These are phyloP conservation scores for Serendipita sp. DNA, from an alignment of 768 basidiomycete genomes.

Conservation along the genomic window DNA sequence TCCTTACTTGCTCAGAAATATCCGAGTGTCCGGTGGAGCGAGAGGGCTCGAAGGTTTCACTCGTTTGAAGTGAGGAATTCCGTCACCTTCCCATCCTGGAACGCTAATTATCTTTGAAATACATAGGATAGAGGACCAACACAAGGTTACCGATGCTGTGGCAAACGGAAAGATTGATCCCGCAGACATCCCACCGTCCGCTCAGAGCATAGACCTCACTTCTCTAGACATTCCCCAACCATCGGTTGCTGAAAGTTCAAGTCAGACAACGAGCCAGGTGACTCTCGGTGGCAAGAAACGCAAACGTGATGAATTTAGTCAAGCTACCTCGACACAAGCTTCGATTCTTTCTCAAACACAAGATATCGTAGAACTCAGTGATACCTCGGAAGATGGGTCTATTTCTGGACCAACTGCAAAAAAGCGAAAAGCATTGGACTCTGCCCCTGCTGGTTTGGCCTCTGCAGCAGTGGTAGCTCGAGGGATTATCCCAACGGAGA, in stretches of 20 bases:
- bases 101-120: background rate
- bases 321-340: background rate
- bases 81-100: background rate
- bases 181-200: conserved; percentile 31
- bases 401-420: background rate
- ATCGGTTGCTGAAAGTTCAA: conserved; percentile 1
- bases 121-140: conserved; percentile 40
- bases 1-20: conserved; percentile 32
- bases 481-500: background rate
- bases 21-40: conserved; percentile 30
- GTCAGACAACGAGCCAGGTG: conserved; percentile 20
- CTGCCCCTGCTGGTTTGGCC: background rate
- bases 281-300: conserved; percentile 6
- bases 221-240: background rate
- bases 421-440: background rate
- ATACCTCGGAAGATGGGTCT: background rate
- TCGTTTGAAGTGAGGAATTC: no score
- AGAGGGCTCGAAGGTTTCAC: conserved; percentile 24
- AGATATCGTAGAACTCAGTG: background rate
- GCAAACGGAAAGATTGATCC: conserved; percentile 37
- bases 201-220: background rate
- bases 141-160: conserved; percentile 44
- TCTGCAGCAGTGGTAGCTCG: background rate
- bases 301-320: background rate
- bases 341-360: background rate